Conservation (phyloP, 441 rosid genomes). For the Manihot esculenta region DNA sequence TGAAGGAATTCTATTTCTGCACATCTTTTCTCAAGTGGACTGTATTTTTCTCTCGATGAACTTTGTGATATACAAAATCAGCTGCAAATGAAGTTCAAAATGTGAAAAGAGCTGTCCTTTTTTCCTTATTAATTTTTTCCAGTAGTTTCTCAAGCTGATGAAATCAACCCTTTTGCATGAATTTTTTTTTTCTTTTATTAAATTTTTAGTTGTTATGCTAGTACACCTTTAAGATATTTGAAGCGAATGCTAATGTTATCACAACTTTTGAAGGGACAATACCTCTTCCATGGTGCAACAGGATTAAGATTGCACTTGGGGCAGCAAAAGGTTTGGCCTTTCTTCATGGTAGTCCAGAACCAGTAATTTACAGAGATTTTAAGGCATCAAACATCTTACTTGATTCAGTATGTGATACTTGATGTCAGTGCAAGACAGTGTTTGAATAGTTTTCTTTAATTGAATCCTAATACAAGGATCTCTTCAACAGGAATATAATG, state of each 20-base stretch:
- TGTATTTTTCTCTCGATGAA: neutral
- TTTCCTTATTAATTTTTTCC: neutral
- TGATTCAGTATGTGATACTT: slow-evolving; percentile 53
- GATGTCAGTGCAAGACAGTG: neutral
- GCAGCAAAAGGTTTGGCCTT: slow-evolving; percentile 93
- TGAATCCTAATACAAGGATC: neutral
- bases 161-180: slow-evolving; percentile 12
- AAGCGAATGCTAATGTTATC: slow-evolving; percentile 29
- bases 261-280: slow-evolving; percentile 49
- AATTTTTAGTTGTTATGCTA: neutral
- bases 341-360: slow-evolving; percentile 85
- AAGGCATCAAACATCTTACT: slow-evolving; percentile 96
- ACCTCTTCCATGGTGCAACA: slow-evolving; percentile 64
- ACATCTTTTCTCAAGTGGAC: neutral
- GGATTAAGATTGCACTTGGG: slow-evolving; percentile 85
- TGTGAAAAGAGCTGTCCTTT: neutral
- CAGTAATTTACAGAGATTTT: slow-evolving; percentile 91
- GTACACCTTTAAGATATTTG: slow-evolving; percentile 11
- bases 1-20: slow-evolving; percentile 4
- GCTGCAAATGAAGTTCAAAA: neutral
- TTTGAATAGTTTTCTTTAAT: neutral
- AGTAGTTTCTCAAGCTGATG: slow-evolving; percentile 7
- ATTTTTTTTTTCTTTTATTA: slow-evolving; percentile 9
- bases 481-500: slow-evolving; percentile 62
- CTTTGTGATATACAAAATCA: neutral